Conservation (phyloP, 257 asterid species). For the Fraxinus excelsior region DNA sequence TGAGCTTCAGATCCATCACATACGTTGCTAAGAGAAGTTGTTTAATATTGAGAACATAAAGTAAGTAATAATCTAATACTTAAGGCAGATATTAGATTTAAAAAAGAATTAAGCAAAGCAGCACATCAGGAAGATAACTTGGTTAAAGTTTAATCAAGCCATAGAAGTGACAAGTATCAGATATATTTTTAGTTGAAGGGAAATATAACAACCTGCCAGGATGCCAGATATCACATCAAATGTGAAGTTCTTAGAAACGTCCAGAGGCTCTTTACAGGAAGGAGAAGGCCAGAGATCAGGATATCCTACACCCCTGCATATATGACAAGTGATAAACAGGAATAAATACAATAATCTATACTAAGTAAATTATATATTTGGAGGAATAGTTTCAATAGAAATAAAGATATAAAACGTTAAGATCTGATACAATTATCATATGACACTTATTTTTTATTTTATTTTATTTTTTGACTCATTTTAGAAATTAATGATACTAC, state of each 20-base stretch:
- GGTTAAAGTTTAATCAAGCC: constrained; percentile 8
- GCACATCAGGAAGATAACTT: constrained; percentile 10
- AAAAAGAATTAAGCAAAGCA: not conserved
- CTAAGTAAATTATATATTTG: not conserved
- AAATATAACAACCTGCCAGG: constrained; percentile 58
- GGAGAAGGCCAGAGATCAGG: constrained; percentile 97
- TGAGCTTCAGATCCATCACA: not conserved
- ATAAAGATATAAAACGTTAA: not conserved
- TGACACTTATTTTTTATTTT: not conserved
- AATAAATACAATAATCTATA: not conserved
- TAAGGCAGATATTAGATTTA: not conserved
- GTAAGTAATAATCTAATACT: not conserved
- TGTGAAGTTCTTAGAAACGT: constrained; percentile 80
- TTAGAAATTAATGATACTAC: not conserved
- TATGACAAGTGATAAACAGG: not conserved
- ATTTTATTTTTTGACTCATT: not conserved
- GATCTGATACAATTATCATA: not conserved
- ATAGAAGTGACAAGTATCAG: constrained; percentile 15
- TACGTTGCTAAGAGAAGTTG: not conserved
- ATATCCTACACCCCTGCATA: constrained; percentile 83
- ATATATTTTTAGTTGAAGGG: constrained; percentile 19
- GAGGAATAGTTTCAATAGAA: not conserved
- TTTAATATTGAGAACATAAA: not conserved
- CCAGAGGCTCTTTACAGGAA: constrained; percentile 88
- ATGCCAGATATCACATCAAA: constrained; percentile 79